Base-by-base conservation (phyloP, 345 rosid species). In the Gossypium herbaceum region DNA sequence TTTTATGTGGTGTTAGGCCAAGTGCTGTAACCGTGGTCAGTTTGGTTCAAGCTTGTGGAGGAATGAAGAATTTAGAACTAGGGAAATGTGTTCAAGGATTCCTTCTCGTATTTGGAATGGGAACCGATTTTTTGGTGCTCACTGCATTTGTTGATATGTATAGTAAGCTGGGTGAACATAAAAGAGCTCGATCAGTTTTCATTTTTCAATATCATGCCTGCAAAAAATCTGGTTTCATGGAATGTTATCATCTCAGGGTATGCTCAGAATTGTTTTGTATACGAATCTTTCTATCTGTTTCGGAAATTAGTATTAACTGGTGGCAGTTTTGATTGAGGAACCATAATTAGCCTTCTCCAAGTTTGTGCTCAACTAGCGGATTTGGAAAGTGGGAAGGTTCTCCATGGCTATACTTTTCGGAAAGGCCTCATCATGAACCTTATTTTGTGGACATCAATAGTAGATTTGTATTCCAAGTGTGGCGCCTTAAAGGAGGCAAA, bases 381-480 rank as follows among this genome's bases (percentile, higher is more conserved):
- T 48, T 72, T 82, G 27, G 73, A 67, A 64, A 76, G 71, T 22
- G 88, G 88, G 48, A 77, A 64, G 52, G 83, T 83, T 78, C 73
- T 66, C 58, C 85, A 83, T 57, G 79, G 77, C 1, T 81, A 72
- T 60, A 72, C 70, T 41, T 69, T 81, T 51, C 77, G 78, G 68
- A 65, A 52, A 22, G 82, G 85, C 20, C 55, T 80, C 3, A 69
- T 79, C 66, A 48, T 11, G 9, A 66, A 71, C n/a, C 70, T 72
- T 48, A 41, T 76, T 22, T 84, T 83, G 50, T 80, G 79, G 60
- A 81, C 81, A 64, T 83, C 86, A 52, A 58, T 80, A 63, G 72
- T 83, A 17, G 79, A 82, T 64, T 71, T 80, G 81, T 85, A 85
- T 76, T 77, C 86, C 0, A 81, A 79, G 66, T 84, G 85, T 29